Base-by-base conservation (phyloP, 2,329 filamentous ascomycete species). In the Colletotrichum sp. region DNA sequence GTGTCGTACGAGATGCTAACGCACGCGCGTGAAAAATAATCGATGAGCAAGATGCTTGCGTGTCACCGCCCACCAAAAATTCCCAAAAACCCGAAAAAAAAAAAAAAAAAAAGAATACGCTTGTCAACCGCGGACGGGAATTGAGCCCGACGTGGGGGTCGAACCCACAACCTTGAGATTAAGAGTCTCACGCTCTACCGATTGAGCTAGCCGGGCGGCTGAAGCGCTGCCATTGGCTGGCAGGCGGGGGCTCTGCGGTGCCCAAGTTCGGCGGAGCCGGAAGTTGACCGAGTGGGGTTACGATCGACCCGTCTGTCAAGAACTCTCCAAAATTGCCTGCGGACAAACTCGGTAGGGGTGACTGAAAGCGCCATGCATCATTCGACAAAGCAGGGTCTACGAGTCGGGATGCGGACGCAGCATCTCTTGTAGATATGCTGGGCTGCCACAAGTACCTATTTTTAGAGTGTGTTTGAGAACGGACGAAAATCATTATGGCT, bases 101-200 rank as follows among this genome's bases (percentile, higher is more conserved):
- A n/a, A 22, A 13, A 61, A 16, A 2, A 1, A 27, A 57, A 57
- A 57, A 57, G 52, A 57, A 1, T 39, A 44, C 34, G 34, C 57
- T 25, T 60, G 44, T 61, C 74, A 76, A 76, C 55, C 74, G 74
- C 48, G 55, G 70, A 76, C 74, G 74, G 74, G 74, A 76, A 74
- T 74, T 76, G 74, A 76, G 74, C 74, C 74, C 74, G 74, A 76
- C 74, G 74, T 76, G 74, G 74, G 76, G 76, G 74, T 88, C 87
- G 87, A 90, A 90, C 89, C 87, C 87, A 86, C 87, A 89, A 86
- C 87, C 88, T 89, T 88, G 86, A 89, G 88, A 89, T 89, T 90
- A 90, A 90, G 91, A 93, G 91, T 93, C 91, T 92, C 89, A 93
- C 91, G 91, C 91, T 93, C 91, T 93, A 93, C 90, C 90, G 90